A percentile compares a stretch with the other conserved stretches of the same genome.
phyloP scores from a whole-genome alignment of 352 stramenopile genomes.

The Phytophthora palmivora region DNA sequence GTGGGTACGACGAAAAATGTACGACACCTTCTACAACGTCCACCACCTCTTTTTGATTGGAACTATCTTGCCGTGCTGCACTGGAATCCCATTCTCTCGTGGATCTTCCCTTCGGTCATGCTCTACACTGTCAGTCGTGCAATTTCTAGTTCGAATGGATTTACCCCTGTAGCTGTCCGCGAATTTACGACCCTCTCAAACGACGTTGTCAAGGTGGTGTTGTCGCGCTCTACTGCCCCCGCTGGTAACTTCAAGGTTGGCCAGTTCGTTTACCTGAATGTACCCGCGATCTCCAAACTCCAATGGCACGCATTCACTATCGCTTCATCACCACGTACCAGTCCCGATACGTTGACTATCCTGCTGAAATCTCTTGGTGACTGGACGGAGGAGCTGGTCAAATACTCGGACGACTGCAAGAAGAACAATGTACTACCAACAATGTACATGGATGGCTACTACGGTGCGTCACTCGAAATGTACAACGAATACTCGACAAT shows the following conservation, averaged over 20 bases:
- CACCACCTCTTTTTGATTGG: constrained; percentile 61
- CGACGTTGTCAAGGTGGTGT: constrained; percentile 46
- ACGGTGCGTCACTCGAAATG: constrained; percentile 44
- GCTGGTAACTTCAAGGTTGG: constrained; percentile 38
- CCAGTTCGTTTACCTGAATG: constrained; percentile 59
- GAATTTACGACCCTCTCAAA: constrained; percentile 37
- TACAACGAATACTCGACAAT: constrained; percentile 51
- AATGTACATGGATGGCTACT: constrained; percentile 64
- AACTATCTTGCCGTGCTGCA: constrained; percentile 51
- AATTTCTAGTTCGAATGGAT: constrained; percentile 42
- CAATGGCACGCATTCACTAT: constrained; percentile 65
- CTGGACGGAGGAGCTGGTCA: constrained; percentile 53
- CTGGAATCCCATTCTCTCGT: constrained; percentile 44
- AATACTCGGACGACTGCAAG: constrained; percentile 42
- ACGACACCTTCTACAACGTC: constrained; percentile 51
- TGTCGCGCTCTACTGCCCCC: constrained; percentile 26
- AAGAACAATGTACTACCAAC: constrained; percentile 28
- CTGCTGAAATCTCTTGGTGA: constrained; percentile 52
- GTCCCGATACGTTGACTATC: constrained; percentile 47
- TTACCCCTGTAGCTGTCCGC: constrained; percentile 36
- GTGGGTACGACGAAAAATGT: constrained; percentile 49
- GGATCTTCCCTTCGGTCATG: constrained; percentile 45
- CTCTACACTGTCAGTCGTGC: constrained; percentile 49
- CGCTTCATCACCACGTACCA: constrained; percentile 44
- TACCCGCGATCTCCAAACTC: constrained; percentile 49